These are phyloP conservation scores for Spiraea crenata DNA, from an alignment of 331 rosid genomes.

Conservation along the genomic window DNA sequence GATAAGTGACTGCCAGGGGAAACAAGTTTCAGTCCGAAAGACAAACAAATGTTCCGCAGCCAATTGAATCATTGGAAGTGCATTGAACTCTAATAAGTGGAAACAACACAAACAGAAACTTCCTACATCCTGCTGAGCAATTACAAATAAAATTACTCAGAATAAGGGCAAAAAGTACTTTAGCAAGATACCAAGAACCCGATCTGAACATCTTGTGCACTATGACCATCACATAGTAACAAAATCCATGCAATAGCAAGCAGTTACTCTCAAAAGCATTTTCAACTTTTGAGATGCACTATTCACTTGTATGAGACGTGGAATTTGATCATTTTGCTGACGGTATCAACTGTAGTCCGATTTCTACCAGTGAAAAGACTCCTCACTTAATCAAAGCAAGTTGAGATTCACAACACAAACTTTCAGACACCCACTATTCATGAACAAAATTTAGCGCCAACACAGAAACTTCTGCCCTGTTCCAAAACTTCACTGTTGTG, in stretches of 20 bases:
- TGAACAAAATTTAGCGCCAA: background rate
- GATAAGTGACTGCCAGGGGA: background rate
- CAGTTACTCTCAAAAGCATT: background rate
- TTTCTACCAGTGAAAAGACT: background rate
- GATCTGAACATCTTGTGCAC: background rate
- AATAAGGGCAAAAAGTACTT: background rate
- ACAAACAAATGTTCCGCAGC: background rate
- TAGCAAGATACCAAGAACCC: too few species aligned
- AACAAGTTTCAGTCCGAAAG: background rate
- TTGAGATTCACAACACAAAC: background rate
- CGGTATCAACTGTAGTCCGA: too few species aligned
- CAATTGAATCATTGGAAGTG: background rate
- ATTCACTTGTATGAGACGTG: background rate
- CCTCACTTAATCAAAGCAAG: background rate
- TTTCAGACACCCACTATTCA: background rate
- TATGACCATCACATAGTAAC: background rate
- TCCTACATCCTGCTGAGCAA: conserved; percentile 9
- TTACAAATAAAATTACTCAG: background rate
- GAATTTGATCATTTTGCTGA: background rate
- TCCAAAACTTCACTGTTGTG: background rate
- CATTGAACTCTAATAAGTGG: background rate
- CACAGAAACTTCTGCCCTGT: background rate
- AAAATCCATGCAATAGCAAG: background rate
- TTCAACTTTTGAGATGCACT: background rate
- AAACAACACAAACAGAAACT: background rate